Percentiles rank a stretch among this genome's conserved stretches.
These are phyloP conservation scores for Barnettozyma botsteinii DNA, from an alignment of 805 yeast genomes.

Conservation along the genomic window DNA sequence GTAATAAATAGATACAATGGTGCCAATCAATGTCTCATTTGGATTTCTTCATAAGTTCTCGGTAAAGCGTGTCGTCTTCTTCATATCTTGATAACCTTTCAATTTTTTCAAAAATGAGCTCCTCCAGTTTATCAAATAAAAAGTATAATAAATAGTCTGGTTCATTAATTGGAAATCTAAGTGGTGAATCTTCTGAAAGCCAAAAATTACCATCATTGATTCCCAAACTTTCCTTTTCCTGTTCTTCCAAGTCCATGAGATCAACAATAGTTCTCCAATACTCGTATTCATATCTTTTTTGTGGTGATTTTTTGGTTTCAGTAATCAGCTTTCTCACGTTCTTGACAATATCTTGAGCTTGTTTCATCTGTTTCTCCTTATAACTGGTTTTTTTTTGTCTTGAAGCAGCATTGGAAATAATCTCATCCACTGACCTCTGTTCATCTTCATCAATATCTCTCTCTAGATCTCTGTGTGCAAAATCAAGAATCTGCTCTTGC, in stretches of 20 bases:
- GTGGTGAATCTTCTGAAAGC: slow-evolving; percentile 63
- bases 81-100: slow-evolving; percentile 5
- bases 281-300: slow-evolving; percentile 39
- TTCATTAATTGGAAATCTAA: slow-evolving; percentile 63
- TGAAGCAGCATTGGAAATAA: neutral
- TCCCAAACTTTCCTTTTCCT: slow-evolving; percentile 13
- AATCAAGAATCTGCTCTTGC: neutral
- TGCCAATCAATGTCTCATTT: too few species aligned
- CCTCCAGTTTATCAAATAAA: slow-evolving; percentile 25
- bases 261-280: slow-evolving; percentile 45
- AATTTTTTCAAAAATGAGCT: slow-evolving; percentile 3
- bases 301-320: slow-evolving; percentile 14
- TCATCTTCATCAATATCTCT: slow-evolving; percentile 2
- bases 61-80: too few species aligned
- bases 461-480: neutral
- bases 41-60: too few species aligned
- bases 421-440: neutral
- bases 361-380: neutral
- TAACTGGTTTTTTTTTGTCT: neutral
- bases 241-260: slow-evolving; percentile 26
- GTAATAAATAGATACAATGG: too few species aligned
- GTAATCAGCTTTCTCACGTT: slow-evolving; percentile 14
- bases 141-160: slow-evolving; percentile 52
- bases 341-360: slow-evolving; percentile 20
- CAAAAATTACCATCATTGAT: slow-evolving; percentile 41